These are phyloP conservation scores for Mychonastes homosphaera DNA, from an alignment of 139 green algal genomes.

Conservation along the genomic window DNA sequence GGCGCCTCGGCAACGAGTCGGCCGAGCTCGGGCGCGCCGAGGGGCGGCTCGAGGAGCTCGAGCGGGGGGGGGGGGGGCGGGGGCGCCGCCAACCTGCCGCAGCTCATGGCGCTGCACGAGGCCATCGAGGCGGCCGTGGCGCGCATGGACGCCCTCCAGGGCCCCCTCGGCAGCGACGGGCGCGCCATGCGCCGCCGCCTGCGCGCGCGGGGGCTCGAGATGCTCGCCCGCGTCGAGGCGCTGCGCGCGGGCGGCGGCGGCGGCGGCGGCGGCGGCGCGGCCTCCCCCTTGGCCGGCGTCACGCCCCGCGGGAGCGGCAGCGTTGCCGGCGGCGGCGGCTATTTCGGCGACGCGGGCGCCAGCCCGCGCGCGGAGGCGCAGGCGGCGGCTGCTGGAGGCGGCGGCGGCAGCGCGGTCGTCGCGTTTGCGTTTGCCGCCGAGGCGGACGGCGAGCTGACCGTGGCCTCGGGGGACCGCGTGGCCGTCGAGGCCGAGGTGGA, in stretches of 20 bases:
- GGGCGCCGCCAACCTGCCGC: constrained; percentile 18
- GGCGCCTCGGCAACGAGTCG: too few species aligned
- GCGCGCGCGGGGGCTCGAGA: not conserved
- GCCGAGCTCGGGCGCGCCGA: too few species aligned
- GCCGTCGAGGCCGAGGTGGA: constrained; percentile 38
- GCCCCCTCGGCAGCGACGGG: constrained; percentile 4
- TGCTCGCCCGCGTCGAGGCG: not conserved
- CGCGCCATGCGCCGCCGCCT: constrained; percentile 12
- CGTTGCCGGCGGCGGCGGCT: not conserved
- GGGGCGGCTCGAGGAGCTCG: constrained; percentile 12
- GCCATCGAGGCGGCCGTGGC: not conserved
- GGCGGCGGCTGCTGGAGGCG: too few species aligned
- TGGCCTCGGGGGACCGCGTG: constrained; percentile 26
- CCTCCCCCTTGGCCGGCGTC: not conserved
- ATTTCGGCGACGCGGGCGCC: not conserved
- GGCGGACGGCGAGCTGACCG: constrained; percentile 34
- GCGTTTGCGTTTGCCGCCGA: constrained; percentile 38
- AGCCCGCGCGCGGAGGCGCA: not conserved
- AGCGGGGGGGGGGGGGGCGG: not conserved
- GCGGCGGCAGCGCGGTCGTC: not conserved
- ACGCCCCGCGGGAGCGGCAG: not conserved
- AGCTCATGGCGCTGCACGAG: constrained; percentile 14
- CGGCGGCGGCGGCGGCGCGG: not conserved
- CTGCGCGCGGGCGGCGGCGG: not conserved
- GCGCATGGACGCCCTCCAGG: constrained; percentile 1